phyloP scores from a whole-genome alignment of 2,329 filamentous ascomycete species.

The Chrysosporium queenslandicum region DNA sequence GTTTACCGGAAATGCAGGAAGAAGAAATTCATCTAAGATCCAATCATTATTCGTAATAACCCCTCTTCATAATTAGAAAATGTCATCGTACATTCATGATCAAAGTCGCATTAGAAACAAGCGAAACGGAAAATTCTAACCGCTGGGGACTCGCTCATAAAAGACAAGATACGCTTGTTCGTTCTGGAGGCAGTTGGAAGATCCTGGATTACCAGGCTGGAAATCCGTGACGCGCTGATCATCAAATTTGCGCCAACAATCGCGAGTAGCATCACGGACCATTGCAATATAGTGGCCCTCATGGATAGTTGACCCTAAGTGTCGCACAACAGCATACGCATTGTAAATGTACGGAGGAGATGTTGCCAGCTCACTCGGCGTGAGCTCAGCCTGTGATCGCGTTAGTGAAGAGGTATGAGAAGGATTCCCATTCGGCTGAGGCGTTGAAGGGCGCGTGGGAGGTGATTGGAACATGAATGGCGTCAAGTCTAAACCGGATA shows the following conservation, averaged over 20 bases:
- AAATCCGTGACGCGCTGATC: constrained; percentile 49
- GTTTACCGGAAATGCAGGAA: background rate
- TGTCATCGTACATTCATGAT: background rate
- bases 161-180: constrained; percentile 58
- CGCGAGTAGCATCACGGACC: constrained; percentile 50
- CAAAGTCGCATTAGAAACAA: background rate
- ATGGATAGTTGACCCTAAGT: constrained; percentile 56
- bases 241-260: constrained; percentile 53
- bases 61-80: background rate
- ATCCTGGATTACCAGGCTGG: constrained; percentile 43
- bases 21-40: background rate
- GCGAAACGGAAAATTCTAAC: constrained; percentile 21
- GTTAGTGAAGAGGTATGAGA: constrained; percentile 36
- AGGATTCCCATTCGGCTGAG: constrained; percentile 27
- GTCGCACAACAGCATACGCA: constrained; percentile 73
- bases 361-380: constrained; percentile 23
- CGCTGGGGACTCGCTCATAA: constrained; percentile 44
- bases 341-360: constrained; percentile 62
- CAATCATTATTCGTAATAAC: background rate
- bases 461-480: constrained; percentile 46
- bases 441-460: constrained; percentile 24
- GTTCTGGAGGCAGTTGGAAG: constrained; percentile 47
- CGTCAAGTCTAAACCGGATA: constrained; percentile 57
- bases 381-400: constrained; percentile 19
- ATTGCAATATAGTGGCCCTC: constrained; percentile 74